A percentile compares a stretch with the other conserved stretches of the same genome.
Conservation (phyloP, 495 filamentous ascomycete genomes). For the Halenospora varia region DNA sequence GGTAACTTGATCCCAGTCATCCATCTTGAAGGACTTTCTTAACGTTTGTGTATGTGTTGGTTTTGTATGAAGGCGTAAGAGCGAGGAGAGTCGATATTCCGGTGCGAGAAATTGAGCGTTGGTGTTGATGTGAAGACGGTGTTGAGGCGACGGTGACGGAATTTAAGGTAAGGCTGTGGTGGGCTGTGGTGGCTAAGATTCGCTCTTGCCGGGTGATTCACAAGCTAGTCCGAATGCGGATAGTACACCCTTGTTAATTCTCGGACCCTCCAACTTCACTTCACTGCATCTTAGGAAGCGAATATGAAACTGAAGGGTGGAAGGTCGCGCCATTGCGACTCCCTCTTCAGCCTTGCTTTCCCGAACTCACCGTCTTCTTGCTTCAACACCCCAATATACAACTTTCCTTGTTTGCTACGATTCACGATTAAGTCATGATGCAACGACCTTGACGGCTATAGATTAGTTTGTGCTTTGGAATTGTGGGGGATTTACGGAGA, state of each 20-base stretch:
- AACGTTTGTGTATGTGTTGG: slow-evolving; percentile 2
- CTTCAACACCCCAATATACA: too few species aligned
- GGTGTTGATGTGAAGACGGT: slow-evolving; percentile 1
- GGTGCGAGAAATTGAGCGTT: neutral
- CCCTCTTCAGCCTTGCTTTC: too few species aligned
- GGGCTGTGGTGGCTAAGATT: slow-evolving; percentile 28
- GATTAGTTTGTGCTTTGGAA: neutral
- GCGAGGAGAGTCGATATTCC: neutral
- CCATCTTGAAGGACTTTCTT: slow-evolving; percentile 23
- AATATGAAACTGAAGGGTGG: too few species aligned
- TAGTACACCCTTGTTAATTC: neutral
- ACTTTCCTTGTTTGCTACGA: too few species aligned
- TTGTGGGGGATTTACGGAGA: neutral
- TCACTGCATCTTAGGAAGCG: neutral
- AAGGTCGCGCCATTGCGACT: too few species aligned
- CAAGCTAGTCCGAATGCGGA: slow-evolving; percentile 7
- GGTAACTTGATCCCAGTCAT: slow-evolving; percentile 84
- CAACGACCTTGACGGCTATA: neutral
- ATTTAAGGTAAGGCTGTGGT: slow-evolving; percentile 20
- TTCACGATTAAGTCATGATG: neutral
- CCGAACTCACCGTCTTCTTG: too few species aligned
- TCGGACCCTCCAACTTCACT: neutral
- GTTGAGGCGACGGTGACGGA: slow-evolving; percentile 29
- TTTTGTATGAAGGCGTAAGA: slow-evolving; percentile 3
- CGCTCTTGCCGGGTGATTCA: slow-evolving; percentile 18